Evolutionary conservation across 2,329 filamentous ascomycete genomes (phyloP).

Genomic region (Fusarium musae): DNA sequence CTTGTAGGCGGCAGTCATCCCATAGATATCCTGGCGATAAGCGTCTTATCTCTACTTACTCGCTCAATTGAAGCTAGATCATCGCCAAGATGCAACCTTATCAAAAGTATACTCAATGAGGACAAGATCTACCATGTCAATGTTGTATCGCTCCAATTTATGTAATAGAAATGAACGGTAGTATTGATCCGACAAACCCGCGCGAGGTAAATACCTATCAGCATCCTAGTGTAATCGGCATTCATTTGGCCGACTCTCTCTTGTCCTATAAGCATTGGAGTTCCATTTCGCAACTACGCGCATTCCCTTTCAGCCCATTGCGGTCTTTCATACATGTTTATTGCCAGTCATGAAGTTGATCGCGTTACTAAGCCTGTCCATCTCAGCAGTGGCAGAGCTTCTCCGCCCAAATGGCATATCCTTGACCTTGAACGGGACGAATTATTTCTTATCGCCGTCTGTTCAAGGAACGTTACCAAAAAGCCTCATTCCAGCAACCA

Average conservation of each 20-base stretch:
- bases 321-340: fast-evolving
- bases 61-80: neutral
- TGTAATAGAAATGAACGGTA: neutral
- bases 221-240: neutral
- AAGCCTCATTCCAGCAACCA: fast-evolving
- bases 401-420: neutral
- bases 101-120: neutral
- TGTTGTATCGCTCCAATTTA: neutral
- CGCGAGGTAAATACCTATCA: neutral
- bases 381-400: neutral
- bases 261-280: neutral
- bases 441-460: neutral
- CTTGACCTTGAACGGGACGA: neutral
- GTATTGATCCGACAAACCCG: neutral
- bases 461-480: neutral
- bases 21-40: neutral
- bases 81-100: neutral
- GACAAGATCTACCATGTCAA: fast-evolving
- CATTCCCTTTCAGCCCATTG: fast-evolving
- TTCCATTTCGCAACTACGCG: neutral
- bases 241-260: neutral
- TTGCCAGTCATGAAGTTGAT: neutral
- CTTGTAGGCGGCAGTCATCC: no score
- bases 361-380: fast-evolving
- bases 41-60: neutral